Evolutionary conservation across 208 protist species (phyloP).

Genomic region (Leptomonas seymouri): DNA sequence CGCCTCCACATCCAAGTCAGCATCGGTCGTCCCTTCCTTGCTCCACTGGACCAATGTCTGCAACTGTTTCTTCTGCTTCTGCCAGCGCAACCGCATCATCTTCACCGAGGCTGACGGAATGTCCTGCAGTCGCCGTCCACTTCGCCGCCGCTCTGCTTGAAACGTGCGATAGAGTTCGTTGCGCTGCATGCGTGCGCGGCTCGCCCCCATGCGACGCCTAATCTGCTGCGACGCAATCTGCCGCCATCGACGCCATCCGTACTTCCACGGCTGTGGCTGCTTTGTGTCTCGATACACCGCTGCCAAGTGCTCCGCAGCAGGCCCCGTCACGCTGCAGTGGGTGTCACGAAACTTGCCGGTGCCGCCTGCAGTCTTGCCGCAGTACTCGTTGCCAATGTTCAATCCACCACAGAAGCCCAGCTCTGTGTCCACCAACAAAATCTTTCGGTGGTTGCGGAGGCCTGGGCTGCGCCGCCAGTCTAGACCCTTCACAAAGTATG

Average conservation of each 20-base stretch:
- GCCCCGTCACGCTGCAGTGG: conserved; percentile 79
- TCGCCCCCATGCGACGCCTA: conserved; percentile 41
- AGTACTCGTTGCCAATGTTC: conserved; percentile 94
- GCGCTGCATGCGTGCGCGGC: conserved; percentile 34
- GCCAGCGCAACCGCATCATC: conserved; percentile 29
- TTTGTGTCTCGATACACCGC: conserved; percentile 90
- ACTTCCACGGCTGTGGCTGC: conserved; percentile 84
- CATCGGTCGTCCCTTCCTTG: conserved; percentile 15
- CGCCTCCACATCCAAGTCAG: conserved; percentile 17
- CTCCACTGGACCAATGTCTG: conserved; percentile 33
- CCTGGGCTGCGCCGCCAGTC: conserved; percentile 82
- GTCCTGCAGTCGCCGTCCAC: conserved; percentile 24
- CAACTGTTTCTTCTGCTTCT: conserved; percentile 30
- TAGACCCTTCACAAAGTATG: conserved; percentile 74
- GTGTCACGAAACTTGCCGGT: conserved; percentile 88
- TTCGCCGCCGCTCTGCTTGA: conserved; percentile 25
- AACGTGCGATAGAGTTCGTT: conserved; percentile 33
- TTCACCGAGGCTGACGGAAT: conserved; percentile 32
- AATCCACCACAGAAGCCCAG: conserved; percentile 93
- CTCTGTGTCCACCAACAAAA: conserved; percentile 77
- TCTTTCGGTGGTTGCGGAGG: conserved; percentile 93
- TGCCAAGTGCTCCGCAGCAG: conserved; percentile 71
- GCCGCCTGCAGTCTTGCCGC: conserved; percentile 61
- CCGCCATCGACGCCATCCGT: conserved; percentile 68
- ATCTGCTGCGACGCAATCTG: conserved; percentile 80